Base-by-base conservation (phyloP, 768 basidiomycete genomes). In the Boletus reticuloceps region DNA sequence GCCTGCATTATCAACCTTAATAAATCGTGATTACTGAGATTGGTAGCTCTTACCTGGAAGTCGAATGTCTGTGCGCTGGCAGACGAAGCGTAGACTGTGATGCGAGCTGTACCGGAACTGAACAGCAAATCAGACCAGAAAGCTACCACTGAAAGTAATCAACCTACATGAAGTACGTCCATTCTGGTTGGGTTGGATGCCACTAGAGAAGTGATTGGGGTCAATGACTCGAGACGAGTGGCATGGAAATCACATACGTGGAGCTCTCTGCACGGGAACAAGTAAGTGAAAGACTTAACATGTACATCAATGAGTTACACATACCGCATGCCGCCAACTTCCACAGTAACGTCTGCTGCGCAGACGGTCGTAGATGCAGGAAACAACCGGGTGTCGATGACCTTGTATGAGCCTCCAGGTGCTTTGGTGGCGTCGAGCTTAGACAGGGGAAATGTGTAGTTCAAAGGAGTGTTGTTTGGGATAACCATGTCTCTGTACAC, bases 261-360 rank as follows among this genome's bases (percentile, higher is more conserved):
- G 44, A 80, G 72, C 55, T 80, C 80, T 44, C 80, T 75, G 19
- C 41, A 46, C 5, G 39, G 7, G 11, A 22, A 38, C 12, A 0
- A 17, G 41, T 63, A 10, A 60, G 40, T 13, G 2, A 50, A 47
- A 7, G 10, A 17, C 1, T 37, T n/a, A 27, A 7, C 13, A 25
- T 7, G 27, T 11, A 31, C 25, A 50, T 6, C 20, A 42, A 17
- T 16, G 2, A 36, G 12, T 39, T 46, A 20, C 29, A 67, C 72
- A 17, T 44, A 82, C 82, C 82, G 77, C 73, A 85, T 78, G 10
- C 81, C 85, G n/a, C 82, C 84, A 32, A 76, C 78, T 51, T 85
- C 77, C 29, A 87, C 77, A 3, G 71, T 75, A 2, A 86, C 80
- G 54, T 85, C 83, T 5, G 78, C 85, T 5, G 77, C 79, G 17